Evolutionary conservation across 345 rosid genomes (phyloP), one percentile per base, ranked within the genome.

Genomic region (Orychophragmus violaceus): DNA sequence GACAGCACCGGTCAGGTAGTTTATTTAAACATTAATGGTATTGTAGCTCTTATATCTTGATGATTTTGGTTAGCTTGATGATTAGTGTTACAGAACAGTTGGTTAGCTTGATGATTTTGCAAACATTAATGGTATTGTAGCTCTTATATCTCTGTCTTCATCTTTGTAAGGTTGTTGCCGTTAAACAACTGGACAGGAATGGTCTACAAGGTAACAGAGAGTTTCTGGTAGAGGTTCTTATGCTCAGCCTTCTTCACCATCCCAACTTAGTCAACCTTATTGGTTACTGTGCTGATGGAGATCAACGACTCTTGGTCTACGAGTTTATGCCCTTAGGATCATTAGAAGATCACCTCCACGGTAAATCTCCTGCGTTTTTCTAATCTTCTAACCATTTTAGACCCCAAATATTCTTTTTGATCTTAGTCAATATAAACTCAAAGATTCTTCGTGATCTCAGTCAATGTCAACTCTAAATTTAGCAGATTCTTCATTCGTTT

Each of bases 251-350:
- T 76, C 89, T 95, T 68, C 97, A 95, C 82, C 99, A 95, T 63
- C 82, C 83, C 21, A 95, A 95, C 82, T 89, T 95, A 18, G 97
- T 95, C 80, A 95, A 76, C 76, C 83, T 95, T 56, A 95, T 91
- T 49, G 99, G 99, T 66, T 91, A 95, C 71, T 95, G 99, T 76
- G 99, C 99, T 61, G 99, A 95, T 79, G 99, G 97, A 37, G 98
- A 95, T 58, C 99, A 95, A 56, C 88, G 99, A 27, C 97, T 95
- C 66, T 91, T 95, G 68, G 98, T 95, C 41, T 95, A 95, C 57
- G 99, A 95, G 74, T 95, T 89, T 76, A 91, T 95, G 99, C 83
- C 96, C 8, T 70, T 91, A 74, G 99, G 99, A 44, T 95, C 99
- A 55, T 62, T 95, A 70, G 99, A 95, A 77, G 97, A 95, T 81